Conservation (phyloP, 768 basidiomycete genomes). For the Boletus eberwhitei region DNA sequence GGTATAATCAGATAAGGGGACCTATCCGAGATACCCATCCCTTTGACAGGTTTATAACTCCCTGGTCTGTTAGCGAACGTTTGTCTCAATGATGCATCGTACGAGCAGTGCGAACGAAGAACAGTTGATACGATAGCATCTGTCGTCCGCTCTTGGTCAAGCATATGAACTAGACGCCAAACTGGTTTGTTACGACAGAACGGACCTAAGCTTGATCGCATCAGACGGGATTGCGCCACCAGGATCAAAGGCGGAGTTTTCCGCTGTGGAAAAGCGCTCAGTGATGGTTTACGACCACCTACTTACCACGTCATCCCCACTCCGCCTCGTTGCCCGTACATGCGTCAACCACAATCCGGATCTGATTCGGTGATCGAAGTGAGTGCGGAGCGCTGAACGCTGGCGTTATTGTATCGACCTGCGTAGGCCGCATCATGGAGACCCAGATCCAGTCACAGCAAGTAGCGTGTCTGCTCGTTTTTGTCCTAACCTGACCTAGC, state of each 20-base stretch:
- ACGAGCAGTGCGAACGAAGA: background rate
- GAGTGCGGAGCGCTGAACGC: background rate
- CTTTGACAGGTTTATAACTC: background rate
- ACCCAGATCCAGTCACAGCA: background rate
- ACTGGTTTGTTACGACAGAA: background rate
- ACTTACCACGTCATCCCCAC: background rate
- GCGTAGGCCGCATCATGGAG: background rate
- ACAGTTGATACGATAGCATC: background rate
- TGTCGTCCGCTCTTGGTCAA: background rate
- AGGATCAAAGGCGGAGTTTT: background rate
- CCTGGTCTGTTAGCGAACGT: background rate
- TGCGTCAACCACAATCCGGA: background rate
- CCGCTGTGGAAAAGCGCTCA: background rate
- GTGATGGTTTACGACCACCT: background rate
- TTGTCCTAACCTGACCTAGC: too few species aligned
- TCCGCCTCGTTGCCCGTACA: background rate
- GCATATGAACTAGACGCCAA: background rate
- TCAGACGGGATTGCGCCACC: background rate
- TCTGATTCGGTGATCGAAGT: background rate
- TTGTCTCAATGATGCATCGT: background rate
- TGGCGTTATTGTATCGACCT: background rate
- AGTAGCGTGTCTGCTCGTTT: background rate
- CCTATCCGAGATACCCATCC: background rate
- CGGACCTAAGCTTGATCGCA: background rate
- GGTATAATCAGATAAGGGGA: background rate